Base-by-base conservation (phyloP, 768 basidiomycete species). In the Termitomyces sp. region DNA sequence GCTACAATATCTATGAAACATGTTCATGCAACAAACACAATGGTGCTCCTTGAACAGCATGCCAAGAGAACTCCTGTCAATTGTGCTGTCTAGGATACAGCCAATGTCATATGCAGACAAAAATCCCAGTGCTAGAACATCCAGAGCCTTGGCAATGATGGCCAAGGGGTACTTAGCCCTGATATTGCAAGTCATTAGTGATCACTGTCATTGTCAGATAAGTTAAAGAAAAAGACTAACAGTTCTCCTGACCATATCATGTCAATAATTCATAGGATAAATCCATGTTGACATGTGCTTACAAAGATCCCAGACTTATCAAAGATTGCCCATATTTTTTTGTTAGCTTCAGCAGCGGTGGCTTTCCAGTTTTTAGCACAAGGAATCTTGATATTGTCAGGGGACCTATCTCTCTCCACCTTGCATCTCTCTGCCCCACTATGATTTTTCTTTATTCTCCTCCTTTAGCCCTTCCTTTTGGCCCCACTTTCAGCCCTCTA, bases 231-330 rank as follows among this genome's bases (percentile, higher is more conserved):
- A n/a, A n/a, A 19, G 43, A 44, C 43, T 44, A 8, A 75, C 74
- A 76, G 58, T 57, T 77, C 71, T 5, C 74, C 70, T 48, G 69
- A 71, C 10, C 47, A 41, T 6, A 73, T 45, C 71, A 75, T 73
- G 58, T 77, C 75, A 5, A 57, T 58, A 1, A 72, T 32, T 37
- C 61, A 60, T 6, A 71, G 53, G 19, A 70, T 58, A 3, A 73
- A 62, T 8, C 69, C 69, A 64, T 75, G 74, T 4, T 63, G 59
- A 53, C 75, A 77, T 9, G 66, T 65, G 56, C 59, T 53, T 0
- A 69, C 65, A 56, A 79, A 78, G 17, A 75, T 59, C 0, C 78
- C 76, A 0, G 71, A 70, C 63, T 76, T 70, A 1, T 73, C 61
- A 52, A 73, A 79, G 17, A 75, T 59, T 5, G 54, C 61, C 70